Evolutionary conservation across 768 basidiomycete species (phyloP), one percentile per base, ranked within the genome.

Genomic region (Lyophyllum decastes): DNA sequence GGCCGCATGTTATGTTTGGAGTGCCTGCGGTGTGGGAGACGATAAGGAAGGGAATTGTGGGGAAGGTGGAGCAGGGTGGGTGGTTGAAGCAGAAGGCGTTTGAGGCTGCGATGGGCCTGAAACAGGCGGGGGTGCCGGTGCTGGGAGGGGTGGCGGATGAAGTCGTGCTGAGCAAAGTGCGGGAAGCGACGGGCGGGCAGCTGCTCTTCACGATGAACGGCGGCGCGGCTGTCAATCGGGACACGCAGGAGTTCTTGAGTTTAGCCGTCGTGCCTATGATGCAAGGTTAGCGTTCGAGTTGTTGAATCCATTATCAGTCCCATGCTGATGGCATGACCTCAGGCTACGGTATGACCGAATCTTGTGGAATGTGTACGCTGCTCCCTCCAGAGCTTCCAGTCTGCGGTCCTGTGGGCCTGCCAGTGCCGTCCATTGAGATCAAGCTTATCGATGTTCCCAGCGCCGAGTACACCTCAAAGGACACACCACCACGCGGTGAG

Each of bases 11-110:
- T 73, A 88, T 98, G 84, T 85, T 93, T 50, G 96, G 94, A 51
- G 96, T 98, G 1, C 96, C 96, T 1, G 92, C 95, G 2, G 91
- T 98, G 0, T 99, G 94, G 94, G 96, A 99, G 74, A 88, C 86
- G 55, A 98, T 98, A 62, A 87, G 95, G 57, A 99, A 99, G 77
- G 95, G 95, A 25, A 95, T 99, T 68, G 66, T 94, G 10, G 70
- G 79, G 59, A 94, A 94, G 73, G 87, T 98, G 51, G 83, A 92
- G 55, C 66, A 82, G 4, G 75, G 86, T 1, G 88, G 92, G 8
- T 44, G 73, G 0, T 14, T 93, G 65, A 90, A 83, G 79, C 89
- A 87, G 75, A 77, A 71, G 46, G 68, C 96, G 24, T 99, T 98
- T 81, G 82, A 88, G 62, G 84, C 84, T 40, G 93, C 94, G 2